Evolutionary conservation across 441 rosid genomes (phyloP), one percentile per base, ranked within the genome.

Genomic region (Brassica balearica): DNA sequence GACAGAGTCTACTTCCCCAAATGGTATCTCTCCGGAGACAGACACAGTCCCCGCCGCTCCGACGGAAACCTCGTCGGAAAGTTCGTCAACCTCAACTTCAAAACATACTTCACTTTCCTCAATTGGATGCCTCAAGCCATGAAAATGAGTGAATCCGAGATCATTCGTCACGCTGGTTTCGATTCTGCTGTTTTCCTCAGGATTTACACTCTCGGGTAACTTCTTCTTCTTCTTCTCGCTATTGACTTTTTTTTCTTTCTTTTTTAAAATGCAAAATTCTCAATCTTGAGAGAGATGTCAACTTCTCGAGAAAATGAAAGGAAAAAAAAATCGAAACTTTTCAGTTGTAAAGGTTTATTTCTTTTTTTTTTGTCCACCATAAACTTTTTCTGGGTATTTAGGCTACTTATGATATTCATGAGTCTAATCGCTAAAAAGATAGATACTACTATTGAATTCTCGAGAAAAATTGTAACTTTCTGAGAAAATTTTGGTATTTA

Each of bases 121-220:
- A 96, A 88, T 83, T 96, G 99, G 99, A 96, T 96, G 99, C 98
- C 99, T 76, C 93, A 96, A 75, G 99, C 99, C 76, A 38, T 94
- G 92, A 91, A 69, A 83, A 94, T 94, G 97, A 82, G 79, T 65
- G 96, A 96, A 75, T 22, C 88, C 23, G 89, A 96, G 81, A 90
- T 96, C 69, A 88, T 94, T 46, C 85, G 74, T 64, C 99, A 94
- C 77, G 98, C 98, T 72, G 98, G 99, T 9, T 91, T 96, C 64
- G 99, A 96, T 72, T 96, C 99, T 80, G 99, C 98, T 73, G 84
- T 86, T 70, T 96, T 96, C 84, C 84, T 96, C 79, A 88, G 99
- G 80, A 90, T 94, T 70, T 94, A 94, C 83, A 84, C 86, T 85
- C 97, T 94, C 55, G 99, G 99, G 98, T 94, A 83, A 8, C 0